Evolutionary conservation across 192 early-diverging fungal genomes (phyloP), one percentile per base, ranked within the genome.

Genomic region (Phlyctochytrium planicorne): DNA sequence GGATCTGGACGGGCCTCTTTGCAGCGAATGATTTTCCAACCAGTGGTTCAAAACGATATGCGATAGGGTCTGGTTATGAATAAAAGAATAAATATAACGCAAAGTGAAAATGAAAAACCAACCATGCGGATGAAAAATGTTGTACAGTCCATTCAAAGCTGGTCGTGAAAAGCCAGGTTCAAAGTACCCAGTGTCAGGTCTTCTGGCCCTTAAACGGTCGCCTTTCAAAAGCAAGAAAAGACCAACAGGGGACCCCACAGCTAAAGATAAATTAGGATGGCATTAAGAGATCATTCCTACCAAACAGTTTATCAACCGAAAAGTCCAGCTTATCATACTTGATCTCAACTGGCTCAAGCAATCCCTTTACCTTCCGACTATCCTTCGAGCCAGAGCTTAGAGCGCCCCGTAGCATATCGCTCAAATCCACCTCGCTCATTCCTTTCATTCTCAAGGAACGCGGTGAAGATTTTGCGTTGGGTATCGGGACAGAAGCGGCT

Each of bases 221-320:
- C 90, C 90, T 71, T 88, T 91, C 2, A 94, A 70, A 20, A 94
- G 69, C 29, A 93, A 70, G 59, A 94, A 91, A 3, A 93, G 69
- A 1, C 90, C 93, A 23, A 94, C 81, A 1, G 93, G 93, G 16
- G 90, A 92, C n/a, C 93, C 93, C 17, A 91, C 79, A 3, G 86
- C 82, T 83, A 56, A 25, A 20, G n/a, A 2, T 20, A 53, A 34
- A 57, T 35, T 34, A 30, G 47, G 47, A 50, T 0, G 60, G 17
- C 30, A 71, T 52, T 34, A 23, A 20, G 23, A 2, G 2, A 31
- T 30, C 17, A 59, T 47, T 6, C 69, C 63, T 65, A 83, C 82
- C 87, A 34, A 93, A 94, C 56, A 94, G 86, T 53, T 88, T 89
- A 34, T 87, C 76, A 4, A 93, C 90, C 1, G 80, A 70, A 62